A percentile compares a stretch with the other conserved stretches of the same genome.
These are phyloP conservation scores for Kwoniella sp. DNA, from an alignment of 768 basidiomycete genomes.

Conservation along the genomic window DNA sequence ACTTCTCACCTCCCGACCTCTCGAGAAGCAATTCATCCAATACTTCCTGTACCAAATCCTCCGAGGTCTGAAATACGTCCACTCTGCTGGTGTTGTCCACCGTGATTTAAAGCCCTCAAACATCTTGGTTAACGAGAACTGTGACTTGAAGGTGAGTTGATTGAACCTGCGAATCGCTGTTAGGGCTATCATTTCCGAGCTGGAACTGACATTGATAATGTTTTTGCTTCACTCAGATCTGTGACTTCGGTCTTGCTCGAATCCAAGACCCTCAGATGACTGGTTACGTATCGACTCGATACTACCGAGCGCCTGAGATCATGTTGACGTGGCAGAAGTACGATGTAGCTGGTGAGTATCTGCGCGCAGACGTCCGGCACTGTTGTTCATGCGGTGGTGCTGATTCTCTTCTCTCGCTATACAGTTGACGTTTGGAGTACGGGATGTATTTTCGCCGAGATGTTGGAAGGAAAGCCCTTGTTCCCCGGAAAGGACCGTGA, in stretches of 20 bases:
- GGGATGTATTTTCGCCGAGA: conserved; percentile 99
- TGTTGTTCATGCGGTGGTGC: neutral
- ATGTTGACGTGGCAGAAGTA: conserved; percentile 99
- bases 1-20: conserved; percentile 87
- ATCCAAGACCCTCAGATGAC: conserved; percentile 99
- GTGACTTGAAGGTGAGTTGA: conserved; percentile 81
- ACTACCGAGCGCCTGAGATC: conserved; percentile 98
- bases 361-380: neutral
- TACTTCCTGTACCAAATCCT: conserved; percentile 99
- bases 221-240: conserved; percentile 65
- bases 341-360: conserved; percentile 72
- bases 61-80: conserved; percentile 97
- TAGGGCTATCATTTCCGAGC: no score
- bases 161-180: no score
- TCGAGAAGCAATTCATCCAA: conserved; percentile 99
- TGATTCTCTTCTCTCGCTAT: neutral
- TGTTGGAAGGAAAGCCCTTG: conserved; percentile 96
- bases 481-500: conserved; percentile 99
- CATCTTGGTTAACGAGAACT: conserved; percentile 99
- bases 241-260: conserved; percentile 96
- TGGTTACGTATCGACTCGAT: conserved; percentile 97
- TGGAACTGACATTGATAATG: neutral
- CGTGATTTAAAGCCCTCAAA: conserved; percentile 99
- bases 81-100: conserved; percentile 98
- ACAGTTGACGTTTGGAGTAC: conserved; percentile 97